Base-by-base conservation (phyloP, 371 early-diverging fungal species). In the Syncephalastrum sp. region DNA sequence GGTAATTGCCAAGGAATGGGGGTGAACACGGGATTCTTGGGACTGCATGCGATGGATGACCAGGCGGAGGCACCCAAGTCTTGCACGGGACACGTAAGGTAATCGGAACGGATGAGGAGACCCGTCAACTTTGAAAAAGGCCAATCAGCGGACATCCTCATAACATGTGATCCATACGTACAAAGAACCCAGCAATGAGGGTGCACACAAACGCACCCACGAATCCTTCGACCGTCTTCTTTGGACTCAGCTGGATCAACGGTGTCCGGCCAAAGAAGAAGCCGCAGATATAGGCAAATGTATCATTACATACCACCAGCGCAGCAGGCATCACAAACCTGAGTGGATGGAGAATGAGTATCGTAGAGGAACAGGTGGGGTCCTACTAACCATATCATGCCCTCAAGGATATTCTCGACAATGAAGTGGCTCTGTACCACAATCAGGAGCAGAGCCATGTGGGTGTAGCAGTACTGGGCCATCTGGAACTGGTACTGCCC, bases 211-310 rank as follows among this genome's bases (percentile, higher is more conserved):
- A 88, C 19, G 90, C 99, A 51, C 99, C 99, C 41, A 98, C 80
- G 65, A 98, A 99, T 5, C 99, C 99, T 74, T 99, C 99, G 72
- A 95, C 92, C n/a, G 99, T 99, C 83, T 99, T 99, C 70, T 99
- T 99, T 16, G 99, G 99, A 61, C 92, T 91, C 8, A 99, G 77
- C 65, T 86, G 84, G 61, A 96, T 98, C 41, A 99, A 79, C 5
- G 91, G 97, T n/a, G 95, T 97, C 47, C 86, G 82, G 4, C 99
- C 99, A 70, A 79, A 91, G 68, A 94, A 91, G 75, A 94, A 93
- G 7, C 98, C 99, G 72, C 91, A 91, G 43, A 98, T 77, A 71
- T 99, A 99, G 12, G 99, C 99, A 68, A 90, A 90, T 42, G 96
- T 95, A 70, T 99, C 99, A 81, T 99, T 99, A 54, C 88, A 84